Base-by-base conservation (phyloP, 2,329 filamentous ascomycete species). In the Verticillium isaacii region DNA sequence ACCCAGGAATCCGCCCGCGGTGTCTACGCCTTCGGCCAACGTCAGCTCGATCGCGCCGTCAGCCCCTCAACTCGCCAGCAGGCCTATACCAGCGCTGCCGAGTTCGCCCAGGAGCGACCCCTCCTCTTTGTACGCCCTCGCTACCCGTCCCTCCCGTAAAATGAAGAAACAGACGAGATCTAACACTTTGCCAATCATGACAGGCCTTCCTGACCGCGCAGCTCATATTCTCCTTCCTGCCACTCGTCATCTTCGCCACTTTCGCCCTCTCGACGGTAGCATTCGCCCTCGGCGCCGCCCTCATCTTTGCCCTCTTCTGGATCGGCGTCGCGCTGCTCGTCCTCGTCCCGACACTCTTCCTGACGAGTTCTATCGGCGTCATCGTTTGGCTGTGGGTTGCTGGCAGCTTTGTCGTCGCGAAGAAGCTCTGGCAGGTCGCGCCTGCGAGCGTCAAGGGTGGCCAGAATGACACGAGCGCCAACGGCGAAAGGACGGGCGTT, bases 151-250 rank as follows among this genome's bases (percentile, higher is more conserved):
- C 15, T 3, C 5, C 1, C 8, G 45, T 29, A 6, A 5, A 3
- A 29, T 5, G 29, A 29, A 19, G 19, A 32, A 32, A 52, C 3
- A 12, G 36, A 52, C 41, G 25, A 45, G 45, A 1, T 8, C 45
- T 52, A 25, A 52, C 45, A 19, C 45, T n/a, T 52, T 11, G 23
- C 25, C 19, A 8, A 32, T 11, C 2, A 29, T 29, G 29, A 29
- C 65, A 92, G 89, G 85, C 87, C 62, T 91, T 95, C 72, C 71
- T 92, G 62, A 75, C 84, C 56, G 78, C 83, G 34, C 90, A 93
- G 72, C 68, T 88, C 62, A 72, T 86, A 62, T 81, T 93, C 64
- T 87, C 86, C 15, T 82, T 86, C 62, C 73, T 91, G 15, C 91
- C 91, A 1, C 68, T 93, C 62, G 74, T 87, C 50, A 76, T 93